phyloP scores from a whole-genome alignment of 306 rosid species.

The Corylus americana region DNA sequence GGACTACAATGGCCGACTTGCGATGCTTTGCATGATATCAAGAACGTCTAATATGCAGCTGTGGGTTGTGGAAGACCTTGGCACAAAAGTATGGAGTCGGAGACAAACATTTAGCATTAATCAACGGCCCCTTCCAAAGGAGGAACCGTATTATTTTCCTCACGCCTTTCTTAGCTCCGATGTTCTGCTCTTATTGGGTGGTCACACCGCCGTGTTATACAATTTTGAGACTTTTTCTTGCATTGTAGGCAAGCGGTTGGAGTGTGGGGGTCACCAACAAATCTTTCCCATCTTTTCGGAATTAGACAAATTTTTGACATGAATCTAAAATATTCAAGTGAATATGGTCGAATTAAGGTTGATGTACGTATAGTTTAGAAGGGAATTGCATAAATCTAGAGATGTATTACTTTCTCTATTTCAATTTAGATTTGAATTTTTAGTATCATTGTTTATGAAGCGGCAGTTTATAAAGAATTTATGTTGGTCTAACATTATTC shows the following conservation, averaged over 20 bases:
- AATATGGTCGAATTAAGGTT: too few species aligned
- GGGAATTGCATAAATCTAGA: too few species aligned
- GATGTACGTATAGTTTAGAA: too few species aligned
- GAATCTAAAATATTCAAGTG: too few species aligned
- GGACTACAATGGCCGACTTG: constrained; percentile 15
- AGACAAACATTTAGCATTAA: neutral
- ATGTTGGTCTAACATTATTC: too few species aligned
- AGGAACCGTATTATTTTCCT: neutral
- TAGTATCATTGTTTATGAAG: too few species aligned
- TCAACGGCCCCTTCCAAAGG: neutral
- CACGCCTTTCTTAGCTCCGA: neutral
- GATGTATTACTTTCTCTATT: too few species aligned
- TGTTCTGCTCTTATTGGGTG: neutral
- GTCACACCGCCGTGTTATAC: neutral
- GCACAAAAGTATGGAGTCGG: neutral
- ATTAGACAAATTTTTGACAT: neutral
- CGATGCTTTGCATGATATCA: neutral
- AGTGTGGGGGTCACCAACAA: too few species aligned
- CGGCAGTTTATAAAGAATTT: too few species aligned
- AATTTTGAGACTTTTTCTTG: neutral
- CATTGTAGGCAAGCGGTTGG: too few species aligned
- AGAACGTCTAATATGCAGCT: neutral
- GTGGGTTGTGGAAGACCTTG: neutral
- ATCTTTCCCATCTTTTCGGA: neutral
- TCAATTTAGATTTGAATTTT: too few species aligned